These are phyloP conservation scores for Gloeophyllum trabeum DNA, from an alignment of 768 basidiomycete genomes.

Conservation along the genomic window DNA sequence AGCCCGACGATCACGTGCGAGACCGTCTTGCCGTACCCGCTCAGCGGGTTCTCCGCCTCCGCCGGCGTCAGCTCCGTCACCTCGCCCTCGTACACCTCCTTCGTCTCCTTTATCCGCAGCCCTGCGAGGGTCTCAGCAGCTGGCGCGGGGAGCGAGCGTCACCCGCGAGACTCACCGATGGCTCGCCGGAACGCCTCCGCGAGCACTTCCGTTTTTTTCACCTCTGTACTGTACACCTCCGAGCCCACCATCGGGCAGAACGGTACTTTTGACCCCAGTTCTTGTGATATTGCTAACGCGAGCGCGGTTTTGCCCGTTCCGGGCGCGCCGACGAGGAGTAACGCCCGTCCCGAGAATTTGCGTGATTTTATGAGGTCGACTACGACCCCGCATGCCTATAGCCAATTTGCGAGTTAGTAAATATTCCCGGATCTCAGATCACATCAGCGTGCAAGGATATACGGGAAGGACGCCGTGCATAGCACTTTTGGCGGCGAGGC, in stretches of 20 bases:
- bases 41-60: conserved; percentile 94
- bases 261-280: conserved; percentile 88
- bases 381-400: conserved; percentile 81
- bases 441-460: too few species aligned
- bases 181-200: conserved; percentile 92
- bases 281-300: conserved; percentile 90
- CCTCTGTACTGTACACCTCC: conserved; percentile 93
- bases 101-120: conserved; percentile 96
- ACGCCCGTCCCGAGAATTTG: conserved; percentile 88
- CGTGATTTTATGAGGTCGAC: conserved; percentile 85
- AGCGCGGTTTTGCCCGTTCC: conserved; percentile 98
- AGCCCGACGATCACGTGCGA: conserved; percentile 96
- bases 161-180: conserved; percentile 57
- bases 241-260: conserved; percentile 99
- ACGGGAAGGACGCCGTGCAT: too few species aligned
- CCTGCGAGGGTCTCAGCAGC: conserved; percentile 32
- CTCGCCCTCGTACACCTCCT: conserved; percentile 98
- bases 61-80: conserved; percentile 94
- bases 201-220: conserved; percentile 98
- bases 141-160: not conserved
- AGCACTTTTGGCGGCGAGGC: too few species aligned
- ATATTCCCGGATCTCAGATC: too few species aligned
- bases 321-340: conserved; percentile 89
- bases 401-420: too few species aligned
- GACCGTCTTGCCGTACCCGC: conserved; percentile 96